Base-by-base conservation (phyloP, 106 monocot species). In the Dendrobium officinale region DNA sequence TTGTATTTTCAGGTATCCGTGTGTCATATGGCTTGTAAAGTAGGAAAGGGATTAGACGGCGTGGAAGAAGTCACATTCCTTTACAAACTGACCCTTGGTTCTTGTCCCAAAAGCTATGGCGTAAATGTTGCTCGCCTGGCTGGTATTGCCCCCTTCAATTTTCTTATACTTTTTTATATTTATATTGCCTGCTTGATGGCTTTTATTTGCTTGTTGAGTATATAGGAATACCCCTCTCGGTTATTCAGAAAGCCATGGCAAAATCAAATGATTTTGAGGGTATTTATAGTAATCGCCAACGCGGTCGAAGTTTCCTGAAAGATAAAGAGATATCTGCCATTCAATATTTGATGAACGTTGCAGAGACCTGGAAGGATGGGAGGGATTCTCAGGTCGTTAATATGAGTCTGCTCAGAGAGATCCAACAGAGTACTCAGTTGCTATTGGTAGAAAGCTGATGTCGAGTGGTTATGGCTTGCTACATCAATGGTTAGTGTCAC, bases 61-160 rank as follows among this genome's bases (percentile, higher is more conserved):
- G 55, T 88, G 73, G 94, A 98, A 85, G 88, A 94, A 84, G 94
- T 98, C 26, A 89, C 92, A 43, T 98, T 98, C 80, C 92, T 98
- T 27, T 98, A 98, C 79, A 89, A 83, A 41, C 67, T 98, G 42
- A 84, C 89, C 41, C 81, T 88, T 70, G 94, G 97, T 78, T 88
- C 92, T 68, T 98, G 97, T 79, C 94, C 97, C 67, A 92, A 92
- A 88, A 98, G 97, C 81, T 98, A 92, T 82, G 97, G 97, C 85
- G 91, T 94, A 72, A 98, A 98, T 88, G 94, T 98, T 82, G 97
- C 97, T 55, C 90, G 88, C n/a, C 81, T 98, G 76, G 97, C 97
- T 80, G 97, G 97, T 98, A 84, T 77, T 42, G 42, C 16, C 10
- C 15, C 51, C 11, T 55, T n/a, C 49, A 73, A 9, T 0, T 27